Evolutionary conservation across 2,329 filamentous ascomycete species (phyloP).

Genomic region (Stachybotrys elegans): DNA sequence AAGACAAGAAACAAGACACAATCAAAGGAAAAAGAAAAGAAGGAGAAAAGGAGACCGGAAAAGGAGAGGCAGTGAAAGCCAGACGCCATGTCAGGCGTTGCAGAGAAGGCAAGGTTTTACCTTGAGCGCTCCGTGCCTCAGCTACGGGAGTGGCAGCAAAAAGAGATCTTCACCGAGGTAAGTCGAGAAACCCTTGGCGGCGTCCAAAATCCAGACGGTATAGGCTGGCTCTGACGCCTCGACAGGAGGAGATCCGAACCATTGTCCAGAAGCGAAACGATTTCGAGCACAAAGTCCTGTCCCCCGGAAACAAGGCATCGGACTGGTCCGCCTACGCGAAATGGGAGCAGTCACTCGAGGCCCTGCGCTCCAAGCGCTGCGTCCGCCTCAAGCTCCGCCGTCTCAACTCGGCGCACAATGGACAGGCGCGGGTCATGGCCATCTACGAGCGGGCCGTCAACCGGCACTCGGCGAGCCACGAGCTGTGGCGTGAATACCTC

Average conservation of each 20-base stretch:
- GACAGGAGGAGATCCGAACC: slow-evolving; percentile 78
- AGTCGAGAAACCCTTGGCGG: slow-evolving; percentile 13
- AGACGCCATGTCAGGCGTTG: slow-evolving; percentile 67
- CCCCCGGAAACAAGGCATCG: slow-evolving; percentile 67
- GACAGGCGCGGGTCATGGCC: slow-evolving; percentile 79
- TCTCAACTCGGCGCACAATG: slow-evolving; percentile 60
- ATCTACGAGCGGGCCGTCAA: slow-evolving; percentile 82
- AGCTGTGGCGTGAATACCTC: slow-evolving; percentile 87
- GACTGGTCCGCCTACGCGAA: slow-evolving; percentile 83
- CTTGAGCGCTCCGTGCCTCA: slow-evolving; percentile 90
- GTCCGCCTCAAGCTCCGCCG: slow-evolving; percentile 72
- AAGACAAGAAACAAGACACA: background rate
- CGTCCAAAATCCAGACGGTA: background rate
- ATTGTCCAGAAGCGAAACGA: slow-evolving; percentile 89
- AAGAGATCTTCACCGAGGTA: slow-evolving; percentile 82
- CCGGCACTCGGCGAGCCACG: slow-evolving; percentile 76
- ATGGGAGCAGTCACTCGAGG: slow-evolving; percentile 66
- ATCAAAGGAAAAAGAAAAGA: background rate
- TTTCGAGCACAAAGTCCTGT: slow-evolving; percentile 86
- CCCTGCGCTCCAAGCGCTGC: slow-evolving; percentile 76
- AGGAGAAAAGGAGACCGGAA: background rate
- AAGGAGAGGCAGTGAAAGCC: background rate
- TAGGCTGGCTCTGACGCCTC: slow-evolving; percentile 4
- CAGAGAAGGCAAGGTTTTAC: slow-evolving; percentile 93
- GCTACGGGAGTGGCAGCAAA: slow-evolving; percentile 85